phyloP scores from a whole-genome alignment of 345 rosid species.

The Litchi chinensis region DNA sequence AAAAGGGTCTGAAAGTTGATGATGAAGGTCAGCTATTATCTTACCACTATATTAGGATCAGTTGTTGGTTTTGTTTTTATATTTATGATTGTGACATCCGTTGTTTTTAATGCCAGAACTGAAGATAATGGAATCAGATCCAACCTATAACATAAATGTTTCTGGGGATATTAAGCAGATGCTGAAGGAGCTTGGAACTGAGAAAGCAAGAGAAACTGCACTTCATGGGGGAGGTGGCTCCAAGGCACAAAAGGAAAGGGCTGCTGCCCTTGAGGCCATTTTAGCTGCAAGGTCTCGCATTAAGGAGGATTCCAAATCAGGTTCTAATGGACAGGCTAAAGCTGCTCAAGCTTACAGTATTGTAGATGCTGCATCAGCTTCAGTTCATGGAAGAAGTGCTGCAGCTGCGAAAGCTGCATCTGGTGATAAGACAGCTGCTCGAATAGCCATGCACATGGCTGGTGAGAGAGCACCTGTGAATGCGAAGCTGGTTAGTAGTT shows the following conservation, averaged over 20 bases:
- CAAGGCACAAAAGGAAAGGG: constrained; percentile 92
- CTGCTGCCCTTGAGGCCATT: constrained; percentile 85
- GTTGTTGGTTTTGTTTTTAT: constrained; percentile 5
- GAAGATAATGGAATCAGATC: constrained; percentile 70
- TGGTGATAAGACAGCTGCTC: constrained; percentile 85
- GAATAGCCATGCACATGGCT: constrained; percentile 95
- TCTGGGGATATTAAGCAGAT: constrained; percentile 86
- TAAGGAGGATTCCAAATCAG: constrained; percentile 61
- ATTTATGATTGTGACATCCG: constrained; percentile 18
- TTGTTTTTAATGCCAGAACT: constrained; percentile 44
- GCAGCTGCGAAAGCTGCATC: constrained; percentile 84
- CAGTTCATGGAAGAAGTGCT: constrained; percentile 96
- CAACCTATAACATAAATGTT: constrained; percentile 71
- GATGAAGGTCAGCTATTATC: constrained; percentile 65
- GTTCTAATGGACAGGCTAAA: constrained; percentile 53
- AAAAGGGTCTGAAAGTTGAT: constrained; percentile 69
- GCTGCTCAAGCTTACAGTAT: constrained; percentile 60
- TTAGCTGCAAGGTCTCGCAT: constrained; percentile 79
- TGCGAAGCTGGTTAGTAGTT: constrained; percentile 68
- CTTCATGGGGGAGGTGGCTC: constrained; percentile 94
- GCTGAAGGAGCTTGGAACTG: constrained; percentile 91
- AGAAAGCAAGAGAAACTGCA: constrained; percentile 81
- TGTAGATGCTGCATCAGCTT: constrained; percentile 97
- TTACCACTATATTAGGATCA: constrained; percentile 12
- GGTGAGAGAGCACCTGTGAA: constrained; percentile 92